Evolutionary conservation across 2,329 filamentous ascomycete genomes (phyloP), one percentile per base, ranked within the genome.

Genomic region (Alternaria tenuissima): DNA sequence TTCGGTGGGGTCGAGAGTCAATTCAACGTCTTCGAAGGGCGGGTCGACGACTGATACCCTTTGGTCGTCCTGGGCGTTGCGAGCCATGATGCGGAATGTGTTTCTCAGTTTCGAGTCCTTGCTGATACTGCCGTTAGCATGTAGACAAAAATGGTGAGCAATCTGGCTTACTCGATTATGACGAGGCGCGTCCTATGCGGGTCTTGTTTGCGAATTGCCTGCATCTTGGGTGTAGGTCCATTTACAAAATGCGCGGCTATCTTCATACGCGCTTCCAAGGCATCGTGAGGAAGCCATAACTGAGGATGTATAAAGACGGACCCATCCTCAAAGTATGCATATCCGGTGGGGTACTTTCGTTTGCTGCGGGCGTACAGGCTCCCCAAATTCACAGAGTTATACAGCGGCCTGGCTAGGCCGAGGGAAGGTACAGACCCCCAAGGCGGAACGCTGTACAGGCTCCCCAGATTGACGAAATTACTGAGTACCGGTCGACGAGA

Each of bases 321-420:
- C 16, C 69, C 68, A 59, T 73, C 64, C 22, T 70, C 66, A 30
- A 73, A 69, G 24, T 69, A 73, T 4, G 62, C 70, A 63, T 65
- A 68, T 14, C 65, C 59, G 16, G 34, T 2, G 18, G 56, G 57
- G n/a, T 30, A 11, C 12, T 55, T 59, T 12, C 16, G 9, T 22
- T 38, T 26, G 20, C 42, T 34, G 38, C 8, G 39, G 12, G 38
- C 44, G 34, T 67, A 64, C 5, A 69, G 58, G 20, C n/a, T 39
- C 26, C 64, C 63, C 43, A 72, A 38, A 34, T 69, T 68, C 47
- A 68, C 63, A 42, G 24, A 47, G 51, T 65, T 63, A 3, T 18
- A 44, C 14, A 39, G 58, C 49, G 44, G 24, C 16, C 11, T 43
- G 20, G 11, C 22, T 12, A 53, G 26, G 4, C 44, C 39, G 36